Base-by-base conservation (phyloP, 139 green algal genomes). In the Zygnema circumcarinatum region DNA sequence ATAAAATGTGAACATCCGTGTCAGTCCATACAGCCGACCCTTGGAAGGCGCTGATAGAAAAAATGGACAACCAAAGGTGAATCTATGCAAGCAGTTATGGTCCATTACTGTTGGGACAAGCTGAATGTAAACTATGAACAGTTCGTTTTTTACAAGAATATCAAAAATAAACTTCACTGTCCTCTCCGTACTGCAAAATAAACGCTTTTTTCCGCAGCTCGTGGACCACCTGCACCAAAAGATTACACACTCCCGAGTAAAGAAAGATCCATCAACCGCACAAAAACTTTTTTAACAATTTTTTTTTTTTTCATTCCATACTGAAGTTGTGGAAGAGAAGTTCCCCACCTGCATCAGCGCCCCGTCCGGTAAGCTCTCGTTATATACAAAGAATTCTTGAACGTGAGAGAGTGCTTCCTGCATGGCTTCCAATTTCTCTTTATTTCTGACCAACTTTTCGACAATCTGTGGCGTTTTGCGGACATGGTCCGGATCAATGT, bases 381-480 rank as follows among this genome's bases (percentile, higher is more conserved):
- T 62, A 62, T 25, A 62, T 62, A 62, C 7, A 62, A 25, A 62
- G 47, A 62, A 25, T 62, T 62, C 7, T 62, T 62, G 7, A 62
- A 62, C 16, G 47, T 62, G 16, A 16, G 47, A 16, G 47, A 62
- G 16, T 7, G 16, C 86, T 88, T 96, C 22, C 96, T 98, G 74
- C 94, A 62, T 62, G 7, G 7, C 16, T 62, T 62, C 47, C 16
- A 62, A 62, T 62, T 62, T 62, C 16, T 7, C 47, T 16, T 7
- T 62, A 62, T 62, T 62, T 62, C 16, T 62, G 7, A 62, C 47
- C 47, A 62, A 62, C 47, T 62, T 62, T 62, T 62, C 47, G 47
- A 62, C 16, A 62, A 62, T 62, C 47, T 62, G 7, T 7, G 47
- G 47, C 47, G 47, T 62, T 62, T 62, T 62, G 7, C 16, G 7